A percentile compares a stretch with the other conserved stretches of the same genome.
These are phyloP conservation scores for Micromonas pusilla DNA, from an alignment of 139 green algal species.

Conservation along the genomic window DNA sequence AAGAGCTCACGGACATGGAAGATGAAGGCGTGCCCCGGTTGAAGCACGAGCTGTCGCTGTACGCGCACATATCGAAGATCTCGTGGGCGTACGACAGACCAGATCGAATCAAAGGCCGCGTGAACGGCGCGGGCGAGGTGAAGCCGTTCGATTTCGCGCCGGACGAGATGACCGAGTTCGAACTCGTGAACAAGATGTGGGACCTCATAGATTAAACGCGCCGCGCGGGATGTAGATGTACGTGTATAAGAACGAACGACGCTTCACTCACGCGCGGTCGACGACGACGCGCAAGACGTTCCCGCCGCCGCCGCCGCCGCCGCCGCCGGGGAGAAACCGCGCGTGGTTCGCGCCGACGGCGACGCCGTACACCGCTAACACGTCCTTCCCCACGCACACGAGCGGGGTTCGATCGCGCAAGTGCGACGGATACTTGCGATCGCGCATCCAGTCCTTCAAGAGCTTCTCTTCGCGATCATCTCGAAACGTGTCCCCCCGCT, in stretches of 20 bases:
- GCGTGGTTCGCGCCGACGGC: not conserved
- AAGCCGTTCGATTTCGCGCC: not conserved
- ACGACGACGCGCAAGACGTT: not conserved
- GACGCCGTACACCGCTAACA: not conserved
- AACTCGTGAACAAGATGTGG: not conserved
- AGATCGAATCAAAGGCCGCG: not conserved
- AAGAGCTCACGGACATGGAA: not conserved
- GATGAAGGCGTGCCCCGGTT: constrained; percentile 1
- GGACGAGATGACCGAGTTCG: not conserved
- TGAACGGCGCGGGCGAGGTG: not conserved
- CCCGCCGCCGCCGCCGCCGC: no score
- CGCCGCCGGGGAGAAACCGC: no score
- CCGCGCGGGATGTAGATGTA: not conserved
- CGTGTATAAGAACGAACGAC: not conserved
- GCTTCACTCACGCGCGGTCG: not conserved
- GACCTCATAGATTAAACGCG: not conserved
- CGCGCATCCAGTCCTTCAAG: not conserved
- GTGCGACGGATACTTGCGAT: not conserved
- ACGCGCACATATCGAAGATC: constrained; percentile 25
- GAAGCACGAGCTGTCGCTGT: constrained; percentile 9
- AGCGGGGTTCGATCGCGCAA: not conserved
- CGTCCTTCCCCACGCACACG: not conserved
- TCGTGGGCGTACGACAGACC: constrained; percentile 1
- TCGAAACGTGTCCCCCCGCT: not conserved
- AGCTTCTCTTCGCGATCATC: not conserved